Evolutionary conservation across 345 rosid species (phyloP), one percentile per base, ranked within the genome.

Genomic region (Firmiana major): DNA sequence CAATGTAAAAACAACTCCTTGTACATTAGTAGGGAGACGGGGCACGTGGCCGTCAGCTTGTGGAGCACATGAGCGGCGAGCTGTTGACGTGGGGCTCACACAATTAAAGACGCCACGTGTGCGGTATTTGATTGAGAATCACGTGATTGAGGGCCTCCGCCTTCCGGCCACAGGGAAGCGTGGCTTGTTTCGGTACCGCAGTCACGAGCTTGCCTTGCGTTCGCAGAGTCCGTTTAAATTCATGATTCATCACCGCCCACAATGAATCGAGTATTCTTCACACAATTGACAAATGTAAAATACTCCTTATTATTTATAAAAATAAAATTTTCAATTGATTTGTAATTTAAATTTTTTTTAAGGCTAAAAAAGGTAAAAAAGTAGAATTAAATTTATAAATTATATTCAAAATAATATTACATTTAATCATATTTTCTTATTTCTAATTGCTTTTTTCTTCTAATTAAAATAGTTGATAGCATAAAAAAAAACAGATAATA

Each of bases 121-220:
- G 34, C 9, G 79, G 79, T 7, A 0, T 58, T 10, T 36, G 77
- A 69, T 73, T 54, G 17, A 40, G 22, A 40, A 74, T 16, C 81
- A 71, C 81, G 76, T 78, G 87, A 79, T 51, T 15, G 11, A n/a
- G 34, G 38, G n/a, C 34, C 31, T 7, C 76, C 65, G 58, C 59
- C 1, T 22, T 42, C 11, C 76, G 65, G 49, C 59, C 1, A 21
- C 2, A 24, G 63, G 16, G n/a, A 11, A 3, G 54, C 12, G 19
- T 38, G 31, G 79, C 69, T 58, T 53, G 57, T 31, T 15, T 26
- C 19, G 7, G n/a, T 48, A 40, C 5, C 17, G 64, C 63, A n/a
- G 71, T 77, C 78, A 77, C 83, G 80, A 68, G 53, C 43, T 19
- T 10, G 7, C 36, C 9, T 7, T 46, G 42, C 6, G 36, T 38